Base-by-base conservation (phyloP, 768 basidiomycete genomes). In the Rhizopogon salebrosus region DNA sequence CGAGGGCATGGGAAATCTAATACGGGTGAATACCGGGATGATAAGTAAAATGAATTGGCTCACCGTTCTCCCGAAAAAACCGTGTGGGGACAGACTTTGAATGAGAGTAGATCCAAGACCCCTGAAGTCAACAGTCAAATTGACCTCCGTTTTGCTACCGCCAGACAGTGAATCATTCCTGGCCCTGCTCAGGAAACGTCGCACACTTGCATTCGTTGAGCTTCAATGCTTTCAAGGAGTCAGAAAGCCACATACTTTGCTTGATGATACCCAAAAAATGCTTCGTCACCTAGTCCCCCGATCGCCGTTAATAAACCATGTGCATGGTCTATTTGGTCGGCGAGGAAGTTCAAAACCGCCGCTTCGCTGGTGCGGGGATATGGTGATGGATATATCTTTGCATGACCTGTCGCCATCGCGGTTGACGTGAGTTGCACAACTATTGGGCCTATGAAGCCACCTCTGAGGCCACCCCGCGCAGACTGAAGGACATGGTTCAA, bases 51-150 rank as follows among this genome's bases (percentile, higher is more conserved):
- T 0, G 38, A 54, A 9, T 26, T 23, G n/a, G 3, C 64, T 8
- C 49, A 68, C 67, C 9, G 55, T 68, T 63, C 60, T 61, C 14
- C 68, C 67, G 22, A 68, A 50, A 40, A 68, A 68, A 41, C 66
- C 58, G 1, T 57, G 38, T 6, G 59, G 20, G 1, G 57, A 56
- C n/a, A 68, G 60, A 26, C 35, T 48, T 24, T 68, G 63, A 3
- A 68, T 48, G 13, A 68, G 35, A 50, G 55, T 52, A 16, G 54
- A 20, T 6, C 60, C 56, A 5, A 66, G 51, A 22, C 46, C 37
- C 10, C 57, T 36, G n/a, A 53, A 51, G 23, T 46, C 13, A 11
- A 53, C 56, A 16, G 60, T 65, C 9, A 64, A 16, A 56, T 64
- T 69, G 35, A 54, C 27, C 18, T 34, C 18, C 36, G 53, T 14